Conservation (phyloP, 2,329 filamentous ascomycete genomes). For the Fragosphaeria purpurea region DNA sequence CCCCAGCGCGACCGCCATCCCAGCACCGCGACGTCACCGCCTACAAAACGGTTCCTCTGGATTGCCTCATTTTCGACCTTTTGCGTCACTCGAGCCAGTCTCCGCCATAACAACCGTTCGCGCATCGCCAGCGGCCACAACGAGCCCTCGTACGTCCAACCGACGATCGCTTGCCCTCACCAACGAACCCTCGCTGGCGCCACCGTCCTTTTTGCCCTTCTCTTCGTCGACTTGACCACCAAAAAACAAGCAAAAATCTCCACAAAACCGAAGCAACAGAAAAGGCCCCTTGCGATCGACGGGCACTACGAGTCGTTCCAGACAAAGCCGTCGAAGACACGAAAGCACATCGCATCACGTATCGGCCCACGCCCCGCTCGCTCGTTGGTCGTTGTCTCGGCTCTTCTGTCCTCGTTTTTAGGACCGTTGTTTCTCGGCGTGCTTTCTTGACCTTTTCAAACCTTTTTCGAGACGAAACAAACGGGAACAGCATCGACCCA, state of each 20-base stretch:
- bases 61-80: background rate
- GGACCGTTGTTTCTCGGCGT: too few relatives aligned
- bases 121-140: too few relatives aligned
- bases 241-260: background rate
- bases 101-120: too few relatives aligned
- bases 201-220: background rate
- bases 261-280: background rate
- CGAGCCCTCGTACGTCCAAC: too few relatives aligned
- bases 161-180: too few relatives aligned
- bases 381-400: background rate
- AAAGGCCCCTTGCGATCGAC: conserved; percentile 1
- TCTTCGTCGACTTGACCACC: background rate
- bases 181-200: background rate
- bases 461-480: too few relatives aligned
- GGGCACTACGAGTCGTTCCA: background rate
- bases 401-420: background rate
- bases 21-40: conserved; percentile 1
- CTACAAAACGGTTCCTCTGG: background rate
- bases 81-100: too few relatives aligned
- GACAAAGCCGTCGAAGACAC: background rate
- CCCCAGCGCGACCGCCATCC: background rate
- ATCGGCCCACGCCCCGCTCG: conserved; percentile 5
- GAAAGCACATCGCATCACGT: conserved; percentile 1
- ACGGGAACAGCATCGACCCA: too few relatives aligned
- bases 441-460: too few relatives aligned